Conservation (phyloP, 2,329 filamentous ascomycete genomes). For the Calonectria crousiana region DNA sequence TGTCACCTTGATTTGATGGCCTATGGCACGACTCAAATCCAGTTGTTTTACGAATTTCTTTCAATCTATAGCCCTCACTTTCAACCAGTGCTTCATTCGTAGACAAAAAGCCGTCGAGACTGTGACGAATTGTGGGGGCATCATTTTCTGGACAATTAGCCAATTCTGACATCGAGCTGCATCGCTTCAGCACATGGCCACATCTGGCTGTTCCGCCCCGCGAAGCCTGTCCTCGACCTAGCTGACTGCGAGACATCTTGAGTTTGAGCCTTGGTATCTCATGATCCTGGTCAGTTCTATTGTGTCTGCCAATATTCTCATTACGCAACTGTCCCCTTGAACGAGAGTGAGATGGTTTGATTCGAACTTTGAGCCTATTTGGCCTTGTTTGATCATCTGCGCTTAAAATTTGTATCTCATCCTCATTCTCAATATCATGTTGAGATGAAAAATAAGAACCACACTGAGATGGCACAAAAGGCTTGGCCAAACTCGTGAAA, state of each 20-base stretch:
- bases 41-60: conserved; percentile 27
- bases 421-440: not conserved
- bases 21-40: conserved; percentile 32
- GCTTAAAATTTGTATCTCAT: not conserved
- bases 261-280: conserved; percentile 48
- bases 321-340: conserved; percentile 18
- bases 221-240: conserved; percentile 33
- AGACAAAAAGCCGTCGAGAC: conserved; percentile 27
- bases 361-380: conserved; percentile 46
- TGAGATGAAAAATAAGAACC: not conserved
- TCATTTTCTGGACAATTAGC: conserved; percentile 34
- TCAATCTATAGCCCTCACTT: conserved; percentile 9
- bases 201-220: conserved; percentile 31
- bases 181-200: conserved; percentile 46
- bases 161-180: conserved; percentile 49
- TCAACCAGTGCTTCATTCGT: conserved; percentile 22
- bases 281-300: conserved; percentile 24
- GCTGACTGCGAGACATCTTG: conserved; percentile 48
- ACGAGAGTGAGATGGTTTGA: conserved; percentile 37
- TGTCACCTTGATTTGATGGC: conserved; percentile 51
- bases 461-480: conserved; percentile 2
- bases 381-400: conserved; percentile 20
- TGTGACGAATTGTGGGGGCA: conserved; percentile 20
- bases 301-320: not conserved
- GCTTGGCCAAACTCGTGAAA: conserved; percentile 28